Conservation (phyloP, 495 filamentous ascomycete genomes). For the Lepraria neglecta region DNA sequence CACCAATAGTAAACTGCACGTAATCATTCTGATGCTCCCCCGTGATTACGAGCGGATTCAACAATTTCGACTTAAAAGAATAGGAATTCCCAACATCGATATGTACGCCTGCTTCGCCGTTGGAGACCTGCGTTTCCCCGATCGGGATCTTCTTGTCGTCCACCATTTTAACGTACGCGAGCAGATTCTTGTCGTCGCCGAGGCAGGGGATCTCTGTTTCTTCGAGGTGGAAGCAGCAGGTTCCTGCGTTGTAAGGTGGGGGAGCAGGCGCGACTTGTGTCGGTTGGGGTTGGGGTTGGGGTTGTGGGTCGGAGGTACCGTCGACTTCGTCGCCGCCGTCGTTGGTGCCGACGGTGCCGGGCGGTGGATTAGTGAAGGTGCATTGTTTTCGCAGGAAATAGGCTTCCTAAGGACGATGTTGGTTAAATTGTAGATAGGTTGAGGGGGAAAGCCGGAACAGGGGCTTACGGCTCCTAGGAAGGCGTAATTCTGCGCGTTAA, state of each 20-base stretch:
- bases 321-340: conserved; percentile 7
- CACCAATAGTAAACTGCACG: conserved; percentile 23
- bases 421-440: not conserved
- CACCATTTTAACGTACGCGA: not conserved
- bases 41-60: conserved; percentile 18
- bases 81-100: conserved; percentile 7
- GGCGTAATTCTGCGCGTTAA: conserved; percentile 14
- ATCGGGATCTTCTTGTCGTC: conserved; percentile 10
- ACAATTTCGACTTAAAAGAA: conserved; percentile 9
- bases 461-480: conserved; percentile 7
- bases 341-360: conserved; percentile 9
- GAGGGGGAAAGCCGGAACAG: not conserved
- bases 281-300: no score
- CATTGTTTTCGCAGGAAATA: conserved; percentile 12
- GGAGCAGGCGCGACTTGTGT: not conserved
- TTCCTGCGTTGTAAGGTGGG: not conserved
- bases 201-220: conserved; percentile 4
- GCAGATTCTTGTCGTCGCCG: conserved; percentile 9
- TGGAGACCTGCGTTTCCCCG: not conserved
- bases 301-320: not conserved
- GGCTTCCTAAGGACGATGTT: conserved; percentile 5
- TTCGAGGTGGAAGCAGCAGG: not conserved
- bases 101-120: no score
- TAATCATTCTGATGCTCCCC: conserved; percentile 27
- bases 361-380: conserved; percentile 13